A percentile compares a stretch with the other conserved stretches of the same genome.
These are phyloP conservation scores for Dioszegia hungarica DNA, from an alignment of 768 basidiomycete species.

Conservation along the genomic window DNA sequence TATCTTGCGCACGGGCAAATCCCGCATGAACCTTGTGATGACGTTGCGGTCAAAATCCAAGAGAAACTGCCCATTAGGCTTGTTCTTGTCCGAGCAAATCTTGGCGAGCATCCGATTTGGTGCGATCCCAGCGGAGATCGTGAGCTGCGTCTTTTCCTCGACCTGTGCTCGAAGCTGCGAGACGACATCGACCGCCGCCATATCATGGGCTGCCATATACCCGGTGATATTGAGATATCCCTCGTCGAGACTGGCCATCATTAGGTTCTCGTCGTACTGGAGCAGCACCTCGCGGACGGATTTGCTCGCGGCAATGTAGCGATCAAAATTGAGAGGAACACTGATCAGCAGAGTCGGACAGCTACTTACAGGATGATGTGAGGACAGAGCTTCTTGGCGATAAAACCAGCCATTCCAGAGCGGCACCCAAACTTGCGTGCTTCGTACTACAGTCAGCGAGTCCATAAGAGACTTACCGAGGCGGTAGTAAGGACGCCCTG, in stretches of 20 bases:
- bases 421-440: slow-evolving; percentile 85
- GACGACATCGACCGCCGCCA: slow-evolving; percentile 71
- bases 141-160: slow-evolving; percentile 71
- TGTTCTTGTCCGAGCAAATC: slow-evolving; percentile 93
- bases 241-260: slow-evolving; percentile 74
- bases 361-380: slow-evolving; percentile 61
- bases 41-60: slow-evolving; percentile 62
- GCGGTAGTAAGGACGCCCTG: slow-evolving; percentile 80
- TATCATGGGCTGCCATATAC: slow-evolving; percentile 66
- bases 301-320: slow-evolving; percentile 46
- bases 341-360: neutral
- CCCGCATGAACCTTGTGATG: slow-evolving; percentile 71
- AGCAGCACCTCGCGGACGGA: slow-evolving; percentile 64
- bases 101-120: slow-evolving; percentile 97
- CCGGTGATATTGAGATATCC: slow-evolving; percentile 85
- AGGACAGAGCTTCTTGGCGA: slow-evolving; percentile 90
- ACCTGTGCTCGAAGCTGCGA: slow-evolving; percentile 68
- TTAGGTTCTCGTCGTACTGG: slow-evolving; percentile 50
- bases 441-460: slow-evolving; percentile 63
- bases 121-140: slow-evolving; percentile 91
- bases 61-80: slow-evolving; percentile 86
- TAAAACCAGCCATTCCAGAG: slow-evolving; percentile 94
- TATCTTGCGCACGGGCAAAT: slow-evolving; percentile 68
- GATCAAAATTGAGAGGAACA: slow-evolving; percentile 31
- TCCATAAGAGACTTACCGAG: slow-evolving; percentile 30